phyloP scores from a whole-genome alignment of 2,329 filamentous ascomycete genomes.

The Trichophyton schoenleinii region DNA sequence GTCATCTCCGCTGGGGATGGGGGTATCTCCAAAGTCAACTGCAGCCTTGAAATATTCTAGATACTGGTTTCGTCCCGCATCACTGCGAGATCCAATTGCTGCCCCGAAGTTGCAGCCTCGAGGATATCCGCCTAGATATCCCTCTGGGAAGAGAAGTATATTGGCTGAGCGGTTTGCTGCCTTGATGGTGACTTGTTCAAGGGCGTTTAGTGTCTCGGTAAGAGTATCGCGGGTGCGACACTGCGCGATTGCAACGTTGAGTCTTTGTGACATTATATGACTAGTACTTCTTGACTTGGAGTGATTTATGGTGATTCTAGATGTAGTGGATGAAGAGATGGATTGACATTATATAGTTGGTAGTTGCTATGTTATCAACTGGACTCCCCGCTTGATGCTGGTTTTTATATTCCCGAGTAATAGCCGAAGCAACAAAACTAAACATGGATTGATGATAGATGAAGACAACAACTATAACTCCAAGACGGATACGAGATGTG shows the following conservation, averaged over 20 bases:
- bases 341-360: too few relatives aligned
- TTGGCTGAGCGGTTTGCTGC: conserved; percentile 52
- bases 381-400: too few relatives aligned
- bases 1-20: conserved; percentile 52
- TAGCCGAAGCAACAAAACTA: too few relatives aligned
- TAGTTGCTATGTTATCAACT: too few relatives aligned
- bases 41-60: conserved; percentile 65
- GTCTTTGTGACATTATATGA: conserved; percentile 26
- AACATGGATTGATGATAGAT: neutral
- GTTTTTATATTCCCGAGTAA: too few relatives aligned
- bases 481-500: conserved; percentile 18
- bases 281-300: neutral
- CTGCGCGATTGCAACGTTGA: conserved; percentile 37
- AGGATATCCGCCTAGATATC: conserved; percentile 84
- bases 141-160: conserved; percentile 80
- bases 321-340: neutral
- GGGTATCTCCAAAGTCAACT: conserved; percentile 74
- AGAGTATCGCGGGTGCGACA: conserved; percentile 32
- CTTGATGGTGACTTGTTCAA: conserved; percentile 49
- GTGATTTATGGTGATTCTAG: neutral
- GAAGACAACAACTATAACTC: neutral
- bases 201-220: conserved; percentile 50
- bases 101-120: conserved; percentile 68
- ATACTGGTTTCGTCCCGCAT: conserved; percentile 66
- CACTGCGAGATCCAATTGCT: conserved; percentile 55